Conservation (phyloP, 805 yeast genomes). For the Schizosaccharomyces cryophilus region DNA sequence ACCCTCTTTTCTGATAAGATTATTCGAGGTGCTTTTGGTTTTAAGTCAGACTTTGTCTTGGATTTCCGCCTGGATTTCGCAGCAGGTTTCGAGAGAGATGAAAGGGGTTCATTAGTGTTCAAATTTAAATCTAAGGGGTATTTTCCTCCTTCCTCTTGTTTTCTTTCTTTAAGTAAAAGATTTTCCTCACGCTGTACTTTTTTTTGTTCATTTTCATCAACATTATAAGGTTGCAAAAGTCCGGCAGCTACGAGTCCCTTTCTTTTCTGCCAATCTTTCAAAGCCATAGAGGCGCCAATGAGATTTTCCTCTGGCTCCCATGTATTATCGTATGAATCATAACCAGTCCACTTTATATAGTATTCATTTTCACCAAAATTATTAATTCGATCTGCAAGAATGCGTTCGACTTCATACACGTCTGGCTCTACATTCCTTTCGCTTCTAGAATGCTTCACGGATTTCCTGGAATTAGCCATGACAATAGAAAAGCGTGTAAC, state of each 20-base stretch:
- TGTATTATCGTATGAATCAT: constrained; percentile 5
- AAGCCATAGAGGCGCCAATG: not conserved
- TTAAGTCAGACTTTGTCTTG: too few species aligned
- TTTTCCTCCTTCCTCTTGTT: not conserved
- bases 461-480: too few species aligned
- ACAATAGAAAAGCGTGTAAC: too few species aligned
- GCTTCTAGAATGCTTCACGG: not conserved
- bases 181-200: not conserved
- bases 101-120: too few species aligned
- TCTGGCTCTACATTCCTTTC: not conserved
- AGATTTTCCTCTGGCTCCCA: constrained; percentile 6
- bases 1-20: too few species aligned
- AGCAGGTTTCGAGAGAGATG: too few species aligned
- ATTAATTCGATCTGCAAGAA: not conserved
- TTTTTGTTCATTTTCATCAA: not conserved
- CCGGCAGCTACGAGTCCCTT: not conserved
- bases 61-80: too few species aligned
- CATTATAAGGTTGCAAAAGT: not conserved
- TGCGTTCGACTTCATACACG: not conserved
- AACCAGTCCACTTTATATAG: constrained; percentile 5
- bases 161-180: not conserved
- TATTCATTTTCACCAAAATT: not conserved
- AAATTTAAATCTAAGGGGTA: too few species aligned
- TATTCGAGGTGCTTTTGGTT: too few species aligned
- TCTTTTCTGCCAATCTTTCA: not conserved